Conservation (phyloP, 345 rosid species). For the Citrus glauca region DNA sequence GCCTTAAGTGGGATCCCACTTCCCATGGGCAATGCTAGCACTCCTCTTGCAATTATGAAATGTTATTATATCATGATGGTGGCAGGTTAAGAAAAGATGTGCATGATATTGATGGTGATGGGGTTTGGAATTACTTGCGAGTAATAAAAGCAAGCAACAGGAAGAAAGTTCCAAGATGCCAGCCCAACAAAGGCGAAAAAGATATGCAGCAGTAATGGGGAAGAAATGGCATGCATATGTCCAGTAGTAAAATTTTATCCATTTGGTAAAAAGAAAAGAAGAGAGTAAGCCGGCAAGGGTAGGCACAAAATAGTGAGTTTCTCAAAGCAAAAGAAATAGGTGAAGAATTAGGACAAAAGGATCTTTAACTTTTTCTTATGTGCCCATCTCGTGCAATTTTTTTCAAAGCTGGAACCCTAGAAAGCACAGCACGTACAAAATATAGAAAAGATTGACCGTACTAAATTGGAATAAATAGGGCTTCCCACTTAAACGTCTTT, state of each 20-base stretch:
- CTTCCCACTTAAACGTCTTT: conserved; percentile 10
- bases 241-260: neutral
- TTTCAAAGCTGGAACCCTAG: conserved; percentile 9
- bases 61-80: neutral
- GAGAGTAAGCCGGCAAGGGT: neutral
- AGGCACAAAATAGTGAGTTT: neutral
- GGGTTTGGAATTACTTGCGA: neutral
- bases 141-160: neutral
- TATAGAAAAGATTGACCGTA: neutral
- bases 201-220: neutral
- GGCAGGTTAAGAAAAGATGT: conserved; percentile 10
- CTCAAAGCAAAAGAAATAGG: neutral
- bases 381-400: conserved; percentile 5
- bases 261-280: neutral
- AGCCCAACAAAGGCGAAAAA: neutral
- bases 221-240: neutral
- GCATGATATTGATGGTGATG: neutral
- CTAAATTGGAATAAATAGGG: conserved; percentile 21
- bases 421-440: neutral
- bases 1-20: too few species aligned
- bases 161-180: conserved; percentile 6
- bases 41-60: too few species aligned
- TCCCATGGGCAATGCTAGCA: too few species aligned
- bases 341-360: conserved; percentile 7
- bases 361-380: conserved; percentile 18